Percentiles rank a stretch among this genome's conserved stretches.
Evolutionary conservation across 208 protist species (phyloP).

Genomic region (Wallacemonas rigidus): DNA sequence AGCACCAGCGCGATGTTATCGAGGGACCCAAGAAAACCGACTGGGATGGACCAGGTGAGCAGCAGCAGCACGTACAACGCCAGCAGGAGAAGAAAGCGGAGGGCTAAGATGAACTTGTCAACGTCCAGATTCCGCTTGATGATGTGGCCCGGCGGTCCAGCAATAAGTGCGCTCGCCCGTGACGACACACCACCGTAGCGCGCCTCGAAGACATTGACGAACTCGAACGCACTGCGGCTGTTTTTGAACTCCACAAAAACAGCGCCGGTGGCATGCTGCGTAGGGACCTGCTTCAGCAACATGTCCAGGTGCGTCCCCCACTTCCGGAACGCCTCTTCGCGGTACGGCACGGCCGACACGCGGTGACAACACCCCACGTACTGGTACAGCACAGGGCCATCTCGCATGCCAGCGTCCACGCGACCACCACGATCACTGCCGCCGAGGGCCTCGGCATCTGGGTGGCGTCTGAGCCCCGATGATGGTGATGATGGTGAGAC

Average conservation of each 20-base stretch:
- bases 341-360: constrained; percentile 57
- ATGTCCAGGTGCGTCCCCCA: constrained; percentile 45
- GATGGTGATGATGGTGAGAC: neutral
- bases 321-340: constrained; percentile 40
- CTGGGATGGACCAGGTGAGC: constrained; percentile 74
- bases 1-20: constrained; percentile 64
- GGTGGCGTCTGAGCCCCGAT: neutral
- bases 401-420: neutral
- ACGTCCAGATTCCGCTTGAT: constrained; percentile 65
- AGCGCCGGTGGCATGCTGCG: constrained; percentile 33
- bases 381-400: constrained; percentile 22
- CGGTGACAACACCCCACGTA: constrained; percentile 47
- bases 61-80: constrained; percentile 59
- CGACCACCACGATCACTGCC: neutral
- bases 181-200: constrained; percentile 40
- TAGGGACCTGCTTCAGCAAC: constrained; percentile 42
- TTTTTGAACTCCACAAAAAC: constrained; percentile 79
- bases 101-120: constrained; percentile 38
- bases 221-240: constrained; percentile 67
- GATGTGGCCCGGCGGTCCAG: constrained; percentile 66
- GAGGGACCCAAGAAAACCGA: constrained; percentile 75
- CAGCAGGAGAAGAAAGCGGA: constrained; percentile 52
- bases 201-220: constrained; percentile 67
- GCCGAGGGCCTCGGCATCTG: neutral
- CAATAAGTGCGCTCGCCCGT: constrained; percentile 55